Evolutionary conservation across 768 basidiomycete species (phyloP), one percentile per base, ranked within the genome.

Genomic region (Lactarius hengduanensis): DNA sequence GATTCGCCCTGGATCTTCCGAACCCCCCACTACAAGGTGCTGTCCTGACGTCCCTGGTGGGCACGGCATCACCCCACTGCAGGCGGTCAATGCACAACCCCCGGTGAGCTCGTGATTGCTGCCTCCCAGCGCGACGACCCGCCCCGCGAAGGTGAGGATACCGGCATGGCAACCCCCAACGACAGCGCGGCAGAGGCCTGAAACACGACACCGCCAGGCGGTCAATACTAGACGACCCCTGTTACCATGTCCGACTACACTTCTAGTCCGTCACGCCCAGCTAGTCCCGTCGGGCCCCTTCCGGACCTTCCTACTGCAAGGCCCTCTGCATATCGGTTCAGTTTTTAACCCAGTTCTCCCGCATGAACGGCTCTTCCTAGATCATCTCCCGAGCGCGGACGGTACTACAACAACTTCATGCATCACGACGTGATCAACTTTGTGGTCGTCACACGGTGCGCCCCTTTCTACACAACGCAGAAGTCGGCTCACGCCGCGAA

Each of bases 401-500:
- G 88, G 71, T 99, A 99, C 79, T 89, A 88, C 80, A 95, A 96
- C 79, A 95, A 91, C 66, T 98, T 98, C 78, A 98, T 99, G 97
- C 97, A 99, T 76, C 81, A 95, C 59, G 96, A 98, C 69, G 84
- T 87, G 41, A 82, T 98, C 68, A 96, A 94, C 74, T 95, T 92
- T 71, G 87, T 87, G 45, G 86, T 91, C 28, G 87, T 94, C 72
- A 98, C 97, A 18, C 91, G 86, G 95, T 96, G 61, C 64, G 87
- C 76, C 18, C n/a, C 13, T 30, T 26, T 4, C n/a, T 40, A 40
- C 10, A 13, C 55, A 40, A 28, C 3, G 30, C n/a, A 11, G 18
- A 26, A 32, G 16, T 30, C 13, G 28, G 45, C 40, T 55, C 34
- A 43, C 40, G 28, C 40, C 30, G 11, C 11, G 4, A 50, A 2